Evolutionary conservation across 2,329 filamentous ascomycete species (phyloP), one percentile per base, ranked within the genome.

Genomic region (Trichoderma asperellum): DNA sequence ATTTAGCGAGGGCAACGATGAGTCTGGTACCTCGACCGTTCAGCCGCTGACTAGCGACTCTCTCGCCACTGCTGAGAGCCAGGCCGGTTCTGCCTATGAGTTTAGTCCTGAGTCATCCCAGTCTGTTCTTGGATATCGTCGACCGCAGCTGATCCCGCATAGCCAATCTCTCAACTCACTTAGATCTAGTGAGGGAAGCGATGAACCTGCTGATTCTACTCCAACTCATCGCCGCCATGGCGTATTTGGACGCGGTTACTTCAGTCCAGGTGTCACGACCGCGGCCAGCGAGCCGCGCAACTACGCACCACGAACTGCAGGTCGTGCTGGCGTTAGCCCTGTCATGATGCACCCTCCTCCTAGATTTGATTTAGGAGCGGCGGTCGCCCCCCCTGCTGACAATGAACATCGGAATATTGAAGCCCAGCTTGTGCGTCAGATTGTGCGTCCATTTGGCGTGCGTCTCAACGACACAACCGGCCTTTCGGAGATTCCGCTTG

Each of bases 201-300:
- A 57, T 2, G 47, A 32, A 8, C 52, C 60, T 6, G 14, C 52
- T 5, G 37, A 47, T 7, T n/a, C 53, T 11, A 58, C 52, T 5
- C 56, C 62, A 10, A 32, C 66, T 47, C 68, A 37, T 4, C 67
- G 70, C 34, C 68, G 58, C 34, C 21, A 8, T 24, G 14, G 47
- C 16, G 34, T 52, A 2, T 56, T 53, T 27, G 64, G 37, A 0
- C 32, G 57, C 14, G 40, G 61, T 12, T 68, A 68, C 12, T 68
- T 69, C 43, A 72, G 71, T 49, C 71, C 73, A 3, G 55, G 34
- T 1, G 8, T 47, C 12, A 43, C 65, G 14, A 43, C 34, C 12
- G 70, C 73, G 72, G 43, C 74, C 79, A 60, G 81, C 80, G 0
- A 83, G 73, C 82, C 82, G 2, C 79, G 80, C 67, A 82, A 80